Evolutionary conservation across 2,329 filamentous ascomycete genomes (phyloP), one percentile per base, ranked within the genome.

Genomic region (Alternaria burnsii): DNA sequence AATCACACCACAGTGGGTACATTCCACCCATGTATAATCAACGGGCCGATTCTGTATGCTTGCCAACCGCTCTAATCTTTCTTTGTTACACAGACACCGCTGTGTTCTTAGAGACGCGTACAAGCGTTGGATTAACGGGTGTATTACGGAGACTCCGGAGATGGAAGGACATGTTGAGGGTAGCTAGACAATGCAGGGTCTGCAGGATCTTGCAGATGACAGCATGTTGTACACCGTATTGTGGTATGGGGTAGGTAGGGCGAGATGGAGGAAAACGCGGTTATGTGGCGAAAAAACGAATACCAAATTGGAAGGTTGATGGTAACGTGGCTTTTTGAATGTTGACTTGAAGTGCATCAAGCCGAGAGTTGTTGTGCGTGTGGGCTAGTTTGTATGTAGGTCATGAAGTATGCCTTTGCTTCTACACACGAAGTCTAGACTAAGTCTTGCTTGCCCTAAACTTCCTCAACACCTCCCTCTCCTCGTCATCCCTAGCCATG

Each of bases 391-490:
- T 24, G 20, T 42, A 8, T 24, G 18, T 24, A 42, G 20, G 20
- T 24, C 12, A 20, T 10, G 16, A 28, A 38, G 48, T 32, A 20
- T 8, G 8, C 32, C 26, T 51, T 41, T 28, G 22, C 28, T 58
- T 42, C 16, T 16, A 8, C 40, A 12, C 2, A 24, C 40, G 16
- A 22, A 9, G 14, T 26, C 10, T 16, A 7, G 8, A 11, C 20
- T 44, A 52, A 18, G 26, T 52, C 50, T 62, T 69, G 28, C 65
- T 58, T 9, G 63, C 71, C 58, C 77, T 70, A 54, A 75, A 76
- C 56, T 64, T 69, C 63, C 74, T 69, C 69, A 79, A 61, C 18
- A 74, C 11, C 53, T 77, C 74, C 55, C 59, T 68, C 64, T 78
- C 76, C 56, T 76, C 75, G 3, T 74, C 75, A 47, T 71, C 70